Evolutionary conservation across 2,329 filamentous ascomycete species (phyloP).

Genomic region (Pseudogymnoascus destructans): DNA sequence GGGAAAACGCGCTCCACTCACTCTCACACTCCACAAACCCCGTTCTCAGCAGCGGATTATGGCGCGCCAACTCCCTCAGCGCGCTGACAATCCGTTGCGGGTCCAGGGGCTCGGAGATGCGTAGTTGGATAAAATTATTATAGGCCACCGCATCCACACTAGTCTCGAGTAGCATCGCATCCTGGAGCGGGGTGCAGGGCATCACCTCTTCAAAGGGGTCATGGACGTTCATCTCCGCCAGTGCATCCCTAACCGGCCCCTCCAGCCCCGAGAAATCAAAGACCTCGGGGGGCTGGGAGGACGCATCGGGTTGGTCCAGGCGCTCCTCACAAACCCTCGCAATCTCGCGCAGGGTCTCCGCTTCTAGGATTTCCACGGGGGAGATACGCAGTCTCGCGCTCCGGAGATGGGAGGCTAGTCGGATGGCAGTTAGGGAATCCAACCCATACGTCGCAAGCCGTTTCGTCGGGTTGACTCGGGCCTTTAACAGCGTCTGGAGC

Average conservation of each 20-base stretch:
- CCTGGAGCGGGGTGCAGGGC: constrained; percentile 60
- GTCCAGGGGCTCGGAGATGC: constrained; percentile 16
- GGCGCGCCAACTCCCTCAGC: constrained; percentile 35
- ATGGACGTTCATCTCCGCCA: constrained; percentile 12
- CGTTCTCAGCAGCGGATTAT: constrained; percentile 58
- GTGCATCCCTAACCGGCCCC: not conserved
- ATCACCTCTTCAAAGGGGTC: constrained; percentile 32
- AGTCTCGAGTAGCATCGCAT: constrained; percentile 71
- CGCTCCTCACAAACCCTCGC: constrained; percentile 23
- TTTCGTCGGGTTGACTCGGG: constrained; percentile 26
- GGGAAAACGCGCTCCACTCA: constrained; percentile 37
- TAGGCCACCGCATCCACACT: constrained; percentile 46
- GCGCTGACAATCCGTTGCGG: constrained; percentile 33
- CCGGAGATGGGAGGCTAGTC: constrained; percentile 51
- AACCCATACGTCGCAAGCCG: constrained; percentile 43
- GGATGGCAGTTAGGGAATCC: constrained; percentile 53
- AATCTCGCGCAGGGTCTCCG: constrained; percentile 34
- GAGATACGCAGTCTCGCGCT: constrained; percentile 39
- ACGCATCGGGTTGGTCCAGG: not conserved
- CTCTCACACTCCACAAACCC: constrained; percentile 49
- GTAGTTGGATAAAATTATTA: constrained; percentile 62
- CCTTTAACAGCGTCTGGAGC: constrained; percentile 19
- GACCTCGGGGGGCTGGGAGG: not conserved
- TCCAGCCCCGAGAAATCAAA: not conserved
- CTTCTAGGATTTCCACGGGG: constrained; percentile 48